Conservation (phyloP, 2,329 filamentous ascomycete species). For the Blastomyces parvus region DNA sequence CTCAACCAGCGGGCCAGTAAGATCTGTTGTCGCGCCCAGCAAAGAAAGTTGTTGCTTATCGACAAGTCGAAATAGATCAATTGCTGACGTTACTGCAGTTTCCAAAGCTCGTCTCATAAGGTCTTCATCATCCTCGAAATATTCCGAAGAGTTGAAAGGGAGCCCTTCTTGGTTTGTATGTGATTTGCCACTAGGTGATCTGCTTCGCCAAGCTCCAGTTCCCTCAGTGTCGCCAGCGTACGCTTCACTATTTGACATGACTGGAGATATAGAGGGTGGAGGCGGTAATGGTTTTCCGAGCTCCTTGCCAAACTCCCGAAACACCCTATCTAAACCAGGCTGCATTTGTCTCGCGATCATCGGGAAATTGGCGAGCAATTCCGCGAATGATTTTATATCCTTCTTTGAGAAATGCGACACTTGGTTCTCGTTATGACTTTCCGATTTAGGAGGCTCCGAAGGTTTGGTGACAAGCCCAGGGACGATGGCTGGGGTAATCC, state of each 20-base stretch:
- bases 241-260: constrained; percentile 47
- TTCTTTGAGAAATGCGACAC: constrained; percentile 54
- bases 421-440: constrained; percentile 26
- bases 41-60: constrained; percentile 92
- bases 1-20: constrained; percentile 87
- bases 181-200: constrained; percentile 23
- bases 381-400: constrained; percentile 81
- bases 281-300: constrained; percentile 77
- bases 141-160: constrained; percentile 54
- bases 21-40: constrained; percentile 81
- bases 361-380: constrained; percentile 82
- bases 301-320: constrained; percentile 77
- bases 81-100: constrained; percentile 82
- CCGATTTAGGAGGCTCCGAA: constrained; percentile 19
- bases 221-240: constrained; percentile 33
- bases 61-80: constrained; percentile 90
- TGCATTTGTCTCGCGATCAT: constrained; percentile 97
- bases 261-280: constrained; percentile 49
- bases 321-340: constrained; percentile 75
- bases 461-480: constrained; percentile 31
- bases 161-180: constrained; percentile 24
- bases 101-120: constrained; percentile 81
- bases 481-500: constrained; percentile 56
- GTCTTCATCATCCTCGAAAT: constrained; percentile 82
- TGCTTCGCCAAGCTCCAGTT: constrained; percentile 27